Percentiles rank a stretch among this genome's conserved stretches.
Conservation (phyloP, 2,329 filamentous ascomycete genomes). For the Fusarium sp. region DNA sequence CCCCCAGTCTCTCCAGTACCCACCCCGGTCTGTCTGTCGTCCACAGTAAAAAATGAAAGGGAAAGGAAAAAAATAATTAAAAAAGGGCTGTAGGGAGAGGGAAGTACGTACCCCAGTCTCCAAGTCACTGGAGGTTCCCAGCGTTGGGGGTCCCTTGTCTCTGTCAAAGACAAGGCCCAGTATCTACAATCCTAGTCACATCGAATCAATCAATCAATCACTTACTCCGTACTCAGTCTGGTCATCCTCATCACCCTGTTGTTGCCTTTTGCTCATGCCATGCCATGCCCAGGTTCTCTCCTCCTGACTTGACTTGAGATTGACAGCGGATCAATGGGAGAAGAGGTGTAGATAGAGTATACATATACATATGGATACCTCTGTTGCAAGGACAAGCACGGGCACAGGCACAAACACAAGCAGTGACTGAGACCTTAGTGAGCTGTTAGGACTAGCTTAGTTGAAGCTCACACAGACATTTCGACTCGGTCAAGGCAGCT, state of each 20-base stretch:
- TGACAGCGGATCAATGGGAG: slow-evolving; percentile 26
- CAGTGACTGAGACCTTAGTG: slow-evolving; percentile 22
- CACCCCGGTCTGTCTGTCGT: slow-evolving; percentile 37
- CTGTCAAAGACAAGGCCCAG: slow-evolving; percentile 11
- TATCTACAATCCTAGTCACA: slow-evolving; percentile 33
- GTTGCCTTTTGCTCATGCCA: too few species aligned
- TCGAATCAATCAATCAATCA: slow-evolving; percentile 24
- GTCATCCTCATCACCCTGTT: slow-evolving; percentile 23
- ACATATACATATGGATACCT: slow-evolving; percentile 10
- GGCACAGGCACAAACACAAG: slow-evolving; percentile 23
- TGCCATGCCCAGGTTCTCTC: slow-evolving; percentile 28
- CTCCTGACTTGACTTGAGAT: slow-evolving; percentile 38
- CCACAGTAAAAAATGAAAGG: slow-evolving; percentile 27
- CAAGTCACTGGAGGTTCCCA: slow-evolving; percentile 14
- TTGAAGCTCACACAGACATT: slow-evolving; percentile 35
- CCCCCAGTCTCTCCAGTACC: slow-evolving; percentile 42
- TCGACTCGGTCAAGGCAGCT: slow-evolving; percentile 5
- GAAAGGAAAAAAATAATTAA: slow-evolving; percentile 22
- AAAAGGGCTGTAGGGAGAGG: slow-evolving; percentile 13
- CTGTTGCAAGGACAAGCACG: slow-evolving; percentile 32
- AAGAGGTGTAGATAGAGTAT: slow-evolving; percentile 21
- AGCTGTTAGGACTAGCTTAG: slow-evolving; percentile 25
- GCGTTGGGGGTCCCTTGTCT: slow-evolving; percentile 15
- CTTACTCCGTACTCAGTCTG: slow-evolving; percentile 28
- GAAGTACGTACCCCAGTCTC: slow-evolving; percentile 22